Evolutionary conservation across 169 alveolate species (phyloP).

Genomic region (Eimeria necatrix): DNA sequence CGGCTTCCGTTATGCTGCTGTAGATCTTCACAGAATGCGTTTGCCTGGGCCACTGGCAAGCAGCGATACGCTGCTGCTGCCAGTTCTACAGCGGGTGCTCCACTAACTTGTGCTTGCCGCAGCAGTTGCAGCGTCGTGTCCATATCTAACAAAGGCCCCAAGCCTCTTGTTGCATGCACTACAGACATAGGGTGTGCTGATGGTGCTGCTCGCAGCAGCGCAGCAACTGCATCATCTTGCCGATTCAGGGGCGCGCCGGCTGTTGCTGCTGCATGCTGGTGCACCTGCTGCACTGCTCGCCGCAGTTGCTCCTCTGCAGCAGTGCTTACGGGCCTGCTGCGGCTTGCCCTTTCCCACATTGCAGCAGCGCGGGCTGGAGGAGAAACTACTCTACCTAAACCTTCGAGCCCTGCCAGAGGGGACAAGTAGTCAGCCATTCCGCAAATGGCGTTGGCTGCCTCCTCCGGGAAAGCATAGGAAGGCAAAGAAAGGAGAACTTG

Average conservation of each 20-base stretch:
- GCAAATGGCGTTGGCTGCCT: slow-evolving; percentile 32
- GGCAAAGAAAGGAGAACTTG: slow-evolving; percentile 33
- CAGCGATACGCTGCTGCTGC: slow-evolving; percentile 52
- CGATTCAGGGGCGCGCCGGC: background rate
- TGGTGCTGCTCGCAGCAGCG: slow-evolving; percentile 33
- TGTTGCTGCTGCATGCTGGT: slow-evolving; percentile 41
- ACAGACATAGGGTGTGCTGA: slow-evolving; percentile 40
- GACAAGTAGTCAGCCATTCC: background rate
- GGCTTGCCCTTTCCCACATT: slow-evolving; percentile 2
- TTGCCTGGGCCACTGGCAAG: slow-evolving; percentile 26
- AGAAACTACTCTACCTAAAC: background rate
- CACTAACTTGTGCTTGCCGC: background rate
- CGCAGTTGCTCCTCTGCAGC: slow-evolving; percentile 36
- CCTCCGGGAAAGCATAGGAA: background rate
- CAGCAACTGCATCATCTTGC: slow-evolving; percentile 18
- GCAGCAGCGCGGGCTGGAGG: slow-evolving; percentile 57
- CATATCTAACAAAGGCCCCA: slow-evolving; percentile 13
- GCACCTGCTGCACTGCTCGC: slow-evolving; percentile 24
- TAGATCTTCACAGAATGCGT: background rate
- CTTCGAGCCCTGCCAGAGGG: slow-evolving; percentile 8
- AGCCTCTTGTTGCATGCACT: slow-evolving; percentile 53
- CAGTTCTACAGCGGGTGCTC: slow-evolving; percentile 28
- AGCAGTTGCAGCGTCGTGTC: slow-evolving; percentile 12
- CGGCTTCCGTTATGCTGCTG: background rate
- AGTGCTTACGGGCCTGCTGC: background rate